Percentiles rank a stretch among this genome's conserved stretches.
Conservation (phyloP, 192 early-diverging fungal species). For the Chytriomyces confervae region DNA sequence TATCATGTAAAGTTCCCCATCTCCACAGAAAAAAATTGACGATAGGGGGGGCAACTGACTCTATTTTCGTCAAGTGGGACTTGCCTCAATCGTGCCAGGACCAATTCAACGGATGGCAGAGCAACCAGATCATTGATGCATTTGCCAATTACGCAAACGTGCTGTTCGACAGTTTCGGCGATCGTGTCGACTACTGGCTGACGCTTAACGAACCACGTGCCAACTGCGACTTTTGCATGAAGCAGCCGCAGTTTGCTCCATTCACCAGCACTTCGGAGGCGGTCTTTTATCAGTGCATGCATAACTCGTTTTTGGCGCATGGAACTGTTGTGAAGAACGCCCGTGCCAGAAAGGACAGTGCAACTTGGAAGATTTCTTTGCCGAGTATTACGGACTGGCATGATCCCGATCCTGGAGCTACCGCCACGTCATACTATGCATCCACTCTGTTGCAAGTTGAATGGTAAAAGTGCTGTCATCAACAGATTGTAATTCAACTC, state of each 20-base stretch:
- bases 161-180: slow-evolving; percentile 35
- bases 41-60: not conserved
- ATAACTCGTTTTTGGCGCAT: slow-evolving; percentile 30
- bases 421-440: not conserved
- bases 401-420: slow-evolving; percentile 12
- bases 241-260: slow-evolving; percentile 15
- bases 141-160: slow-evolving; percentile 43
- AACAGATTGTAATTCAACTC: not conserved
- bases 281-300: slow-evolving; percentile 19
- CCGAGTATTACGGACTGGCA: slow-evolving; percentile 35
- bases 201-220: slow-evolving; percentile 49
- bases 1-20: slow-evolving; percentile 29
- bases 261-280: slow-evolving; percentile 10
- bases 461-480: not conserved
- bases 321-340: slow-evolving; percentile 35
- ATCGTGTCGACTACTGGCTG: slow-evolving; percentile 40
- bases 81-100: slow-evolving; percentile 35
- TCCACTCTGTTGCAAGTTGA: slow-evolving; percentile 8
- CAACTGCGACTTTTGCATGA: slow-evolving; percentile 40
- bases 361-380: slow-evolving; percentile 33
- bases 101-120: slow-evolving; percentile 27
- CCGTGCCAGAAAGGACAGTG: slow-evolving; percentile 20
- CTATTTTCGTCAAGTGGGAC: slow-evolving; percentile 9
- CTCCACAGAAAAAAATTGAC: not conserved
- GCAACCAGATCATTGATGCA: slow-evolving; percentile 38